Base-by-base conservation (phyloP, 1,139 yeast species). In the Candida gigantensis region DNA sequence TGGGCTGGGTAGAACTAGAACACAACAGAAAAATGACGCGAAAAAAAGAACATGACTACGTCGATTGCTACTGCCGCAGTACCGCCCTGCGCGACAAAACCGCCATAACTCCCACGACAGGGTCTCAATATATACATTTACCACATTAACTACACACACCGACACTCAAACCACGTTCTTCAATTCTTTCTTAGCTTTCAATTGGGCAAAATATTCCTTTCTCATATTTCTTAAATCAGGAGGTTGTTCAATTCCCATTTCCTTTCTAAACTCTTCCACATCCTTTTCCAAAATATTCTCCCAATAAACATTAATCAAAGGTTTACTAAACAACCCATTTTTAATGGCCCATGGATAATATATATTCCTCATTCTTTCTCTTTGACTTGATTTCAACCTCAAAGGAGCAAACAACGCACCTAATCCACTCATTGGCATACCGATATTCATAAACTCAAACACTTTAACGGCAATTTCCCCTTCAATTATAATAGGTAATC, bases 381-480 rank as follows among this genome's bases (percentile, higher is more conserved):
- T 71, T 48, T 77, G 82, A 46, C 70, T 66, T 10, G 74, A 62
- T 39, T 74, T 77, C 39, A 92, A 69, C 29, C 79, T 60, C 53
- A 86, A 72, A 1, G 97, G 97, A 2, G 96, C 96, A 49, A 88
- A 77, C 17, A 87, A 50, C 0, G 96, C 94, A 0, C 96, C 96
- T 36, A 94, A 62, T 0, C 96, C 96, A 7, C 97, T 90, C 94
- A 94, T 90, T 13, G 97, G 97, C 32, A 94, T 78, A 2, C 96
- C 96, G 42, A 92, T 77, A 57, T 92, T 92, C 58, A 92, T 84
- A 55, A 81, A 95, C 60, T 92, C 99, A 50, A 94, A 80, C 18
- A 90, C 85, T 60, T 92, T 92, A 17, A 92, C 85, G 0, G 96
- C 88, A 35, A 92, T 84, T 56, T 92, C 99, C 12, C 98, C 99